Percentiles rank a stretch among this genome's conserved stretches.
Conservation (phyloP, 1,284 basidiomycete species). For the Blastosporella zonata region DNA sequence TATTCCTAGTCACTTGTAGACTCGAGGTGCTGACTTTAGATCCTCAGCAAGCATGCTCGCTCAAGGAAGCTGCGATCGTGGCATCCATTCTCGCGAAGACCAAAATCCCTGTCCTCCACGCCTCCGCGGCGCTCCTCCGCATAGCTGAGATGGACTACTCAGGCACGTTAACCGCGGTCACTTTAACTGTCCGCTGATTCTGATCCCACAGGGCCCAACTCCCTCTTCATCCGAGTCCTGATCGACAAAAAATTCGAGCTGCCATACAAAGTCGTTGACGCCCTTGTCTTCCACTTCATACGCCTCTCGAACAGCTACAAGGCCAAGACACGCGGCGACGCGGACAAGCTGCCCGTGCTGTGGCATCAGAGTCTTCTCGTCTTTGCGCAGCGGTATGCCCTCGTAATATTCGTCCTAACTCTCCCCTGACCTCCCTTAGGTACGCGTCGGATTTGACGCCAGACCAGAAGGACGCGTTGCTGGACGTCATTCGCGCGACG, state of each 20-base stretch:
- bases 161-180: constrained; percentile 39
- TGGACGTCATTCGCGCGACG: constrained; percentile 88
- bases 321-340: constrained; percentile 58
- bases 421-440: constrained; percentile 39
- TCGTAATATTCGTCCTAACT: constrained; percentile 2
- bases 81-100: constrained; percentile 91
- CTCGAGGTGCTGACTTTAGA: not conserved
- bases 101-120: constrained; percentile 93
- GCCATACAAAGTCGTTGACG: constrained; percentile 98
- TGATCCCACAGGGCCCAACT: constrained; percentile 74
- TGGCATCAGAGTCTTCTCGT: constrained; percentile 98
- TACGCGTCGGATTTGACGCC: constrained; percentile 96
- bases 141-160: constrained; percentile 97
- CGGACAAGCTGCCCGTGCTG: constrained; percentile 85
- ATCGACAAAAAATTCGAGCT: constrained; percentile 98
- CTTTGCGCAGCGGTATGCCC: constrained; percentile 81
- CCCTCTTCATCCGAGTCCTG: constrained; percentile 94
- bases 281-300: constrained; percentile 97
- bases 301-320: constrained; percentile 90
- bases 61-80: constrained; percentile 95
- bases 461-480: constrained; percentile 96
- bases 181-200: not conserved
- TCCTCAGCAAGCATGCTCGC: constrained; percentile 69
- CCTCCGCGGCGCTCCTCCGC: constrained; percentile 91
- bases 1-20: constrained; percentile 14